Evolutionary conservation across 371 early-diverging fungal species (phyloP).

Genomic region (Actinomucor elegans): DNA sequence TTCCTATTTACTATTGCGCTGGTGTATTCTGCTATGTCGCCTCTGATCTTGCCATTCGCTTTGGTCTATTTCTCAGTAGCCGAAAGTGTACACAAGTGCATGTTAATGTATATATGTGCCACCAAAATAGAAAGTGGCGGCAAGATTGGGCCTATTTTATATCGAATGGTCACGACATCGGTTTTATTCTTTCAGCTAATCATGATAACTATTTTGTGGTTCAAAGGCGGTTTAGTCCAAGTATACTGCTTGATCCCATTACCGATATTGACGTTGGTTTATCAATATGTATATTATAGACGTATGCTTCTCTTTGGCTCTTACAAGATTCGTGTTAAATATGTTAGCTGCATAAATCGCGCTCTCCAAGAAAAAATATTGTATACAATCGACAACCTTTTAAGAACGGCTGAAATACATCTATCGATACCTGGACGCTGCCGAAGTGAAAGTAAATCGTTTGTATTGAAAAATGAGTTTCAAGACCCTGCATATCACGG

Average conservation of each 20-base stretch:
- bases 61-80: conserved; percentile 68
- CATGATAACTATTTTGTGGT: conserved; percentile 56
- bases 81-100: conserved; percentile 73
- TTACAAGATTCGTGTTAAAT: conserved; percentile 30
- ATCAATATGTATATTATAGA: conserved; percentile 52
- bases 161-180: conserved; percentile 64
- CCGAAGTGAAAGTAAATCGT: background rate
- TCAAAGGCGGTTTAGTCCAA: conserved; percentile 42
- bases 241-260: conserved; percentile 57
- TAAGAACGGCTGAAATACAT: too few relatives aligned
- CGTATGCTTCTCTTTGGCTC: conserved; percentile 32
- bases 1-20: conserved; percentile 80
- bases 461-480: conserved; percentile 41
- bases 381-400: too few relatives aligned
- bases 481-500: conserved; percentile 49
- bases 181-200: conserved; percentile 68
- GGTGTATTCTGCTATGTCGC: conserved; percentile 76
- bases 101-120: conserved; percentile 65
- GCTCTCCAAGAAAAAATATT: too few relatives aligned
- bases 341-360: too few relatives aligned
- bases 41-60: conserved; percentile 75
- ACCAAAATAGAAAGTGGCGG: conserved; percentile 76
- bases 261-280: conserved; percentile 56
- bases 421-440: too few relatives aligned
- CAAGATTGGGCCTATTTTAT: conserved; percentile 72